These are phyloP conservation scores for Mesembryanthemum crystallinum DNA, from an alignment of 148 eudicot species.

Conservation along the genomic window DNA sequence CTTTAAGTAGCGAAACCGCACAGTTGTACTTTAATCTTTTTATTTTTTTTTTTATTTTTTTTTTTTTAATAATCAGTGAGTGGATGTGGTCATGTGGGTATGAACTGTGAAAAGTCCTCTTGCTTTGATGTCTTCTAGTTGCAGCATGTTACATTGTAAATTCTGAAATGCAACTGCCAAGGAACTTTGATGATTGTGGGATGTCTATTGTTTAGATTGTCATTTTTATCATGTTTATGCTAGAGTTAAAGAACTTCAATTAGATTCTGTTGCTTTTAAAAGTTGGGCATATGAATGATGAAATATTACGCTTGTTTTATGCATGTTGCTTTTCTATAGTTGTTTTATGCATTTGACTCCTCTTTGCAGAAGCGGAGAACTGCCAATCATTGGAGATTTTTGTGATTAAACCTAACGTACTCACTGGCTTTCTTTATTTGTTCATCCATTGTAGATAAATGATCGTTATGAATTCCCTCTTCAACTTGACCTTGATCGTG, in stretches of 20 bases:
- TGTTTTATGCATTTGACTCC: neutral
- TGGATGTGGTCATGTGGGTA: neutral
- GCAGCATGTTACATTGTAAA: neutral
- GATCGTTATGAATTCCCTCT: constrained; percentile 96
- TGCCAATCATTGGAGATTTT: neutral
- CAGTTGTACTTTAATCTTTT: neutral
- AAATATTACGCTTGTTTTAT: neutral
- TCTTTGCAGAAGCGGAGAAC: neutral
- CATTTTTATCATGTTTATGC: neutral
- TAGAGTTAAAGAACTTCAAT: neutral
- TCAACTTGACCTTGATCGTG: constrained; percentile 91
- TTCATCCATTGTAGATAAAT: constrained; percentile 55
- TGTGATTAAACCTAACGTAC: neutral
- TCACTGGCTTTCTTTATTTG: neutral
- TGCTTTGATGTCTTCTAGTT: neutral
- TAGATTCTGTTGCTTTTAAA: neutral
- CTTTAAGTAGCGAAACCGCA: neutral
- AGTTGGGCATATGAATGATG: neutral
- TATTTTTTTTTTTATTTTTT: too few relatives aligned
- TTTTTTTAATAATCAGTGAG: neutral
- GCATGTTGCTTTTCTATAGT: neutral
- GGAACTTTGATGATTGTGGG: neutral
- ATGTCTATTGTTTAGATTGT: neutral
- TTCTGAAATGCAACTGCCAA: neutral
- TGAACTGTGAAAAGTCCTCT: neutral